Conservation (phyloP, 208 protist species). For the Tritrichomonas foetus region DNA sequence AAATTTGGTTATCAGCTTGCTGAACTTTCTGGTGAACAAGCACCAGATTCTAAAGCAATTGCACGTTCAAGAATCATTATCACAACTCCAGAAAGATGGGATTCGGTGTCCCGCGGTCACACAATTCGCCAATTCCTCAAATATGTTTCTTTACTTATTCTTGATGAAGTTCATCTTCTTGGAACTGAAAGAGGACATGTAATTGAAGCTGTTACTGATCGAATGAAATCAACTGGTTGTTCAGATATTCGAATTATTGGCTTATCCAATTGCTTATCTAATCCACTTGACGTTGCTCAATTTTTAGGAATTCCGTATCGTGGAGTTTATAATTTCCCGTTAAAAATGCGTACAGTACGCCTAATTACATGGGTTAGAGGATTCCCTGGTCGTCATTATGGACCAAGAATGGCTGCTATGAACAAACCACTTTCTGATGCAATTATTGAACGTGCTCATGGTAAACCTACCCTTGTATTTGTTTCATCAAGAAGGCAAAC, state of each 20-base stretch:
- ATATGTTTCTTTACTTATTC: slow-evolving; percentile 85
- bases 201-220: slow-evolving; percentile 91
- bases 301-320: slow-evolving; percentile 89
- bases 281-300: slow-evolving; percentile 89
- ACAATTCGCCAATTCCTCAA: slow-evolving; percentile 65
- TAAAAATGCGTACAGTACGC: slow-evolving; percentile 49
- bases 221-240: slow-evolving; percentile 93
- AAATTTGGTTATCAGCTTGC: slow-evolving; percentile 78
- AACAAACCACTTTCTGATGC: slow-evolving; percentile 94
- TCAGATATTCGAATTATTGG: slow-evolving; percentile 86
- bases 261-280: slow-evolving; percentile 95
- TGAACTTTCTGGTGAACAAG: slow-evolving; percentile 86
- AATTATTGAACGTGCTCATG: slow-evolving; percentile 64
- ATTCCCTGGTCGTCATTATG: slow-evolving; percentile 91
- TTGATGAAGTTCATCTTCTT: slow-evolving; percentile 98
- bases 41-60: slow-evolving; percentile 44
- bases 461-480: slow-evolving; percentile 96
- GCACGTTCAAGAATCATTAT: slow-evolving; percentile 82
- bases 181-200: slow-evolving; percentile 95
- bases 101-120: slow-evolving; percentile 95
- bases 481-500: slow-evolving; percentile 85
- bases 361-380: slow-evolving; percentile 67
- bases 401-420: slow-evolving; percentile 98
- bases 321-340: slow-evolving; percentile 63
- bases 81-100: slow-evolving; percentile 99